A percentile compares a stretch with the other conserved stretches of the same genome.
Evolutionary conservation across 192 early-diverging fungal genomes (phyloP).

Genomic region (Lobosporangium transversale): DNA sequence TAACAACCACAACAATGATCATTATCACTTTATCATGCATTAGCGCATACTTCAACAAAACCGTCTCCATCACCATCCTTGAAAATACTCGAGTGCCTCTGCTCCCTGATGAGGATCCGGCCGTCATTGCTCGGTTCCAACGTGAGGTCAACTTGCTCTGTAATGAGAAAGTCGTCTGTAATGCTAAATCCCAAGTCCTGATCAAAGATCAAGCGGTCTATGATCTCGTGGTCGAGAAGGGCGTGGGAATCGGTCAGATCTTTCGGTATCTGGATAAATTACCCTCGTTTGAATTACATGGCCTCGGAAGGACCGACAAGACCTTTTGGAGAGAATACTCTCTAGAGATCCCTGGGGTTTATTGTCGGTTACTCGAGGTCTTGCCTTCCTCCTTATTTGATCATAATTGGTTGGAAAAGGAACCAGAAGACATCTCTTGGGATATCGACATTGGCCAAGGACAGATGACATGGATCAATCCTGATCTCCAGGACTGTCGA

Average conservation of each 20-base stretch:
- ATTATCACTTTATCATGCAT: background rate
- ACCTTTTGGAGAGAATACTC: slow-evolving; percentile 59
- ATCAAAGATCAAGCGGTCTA: slow-evolving; percentile 48
- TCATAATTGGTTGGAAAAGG: slow-evolving; percentile 38
- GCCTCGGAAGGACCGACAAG: slow-evolving; percentile 36
- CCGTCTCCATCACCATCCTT: slow-evolving; percentile 43
- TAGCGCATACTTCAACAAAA: slow-evolving; percentile 57
- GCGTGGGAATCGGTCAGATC: slow-evolving; percentile 57
- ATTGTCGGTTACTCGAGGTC: slow-evolving; percentile 52
- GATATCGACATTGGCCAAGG: slow-evolving; percentile 17
- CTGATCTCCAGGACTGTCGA: background rate
- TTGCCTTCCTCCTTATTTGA: slow-evolving; percentile 46
- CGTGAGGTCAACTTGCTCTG: slow-evolving; percentile 58
- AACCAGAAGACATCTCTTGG: slow-evolving; percentile 25
- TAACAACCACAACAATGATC: too few relatives aligned
- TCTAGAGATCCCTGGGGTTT: slow-evolving; percentile 45
- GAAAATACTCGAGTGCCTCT: slow-evolving; percentile 37
- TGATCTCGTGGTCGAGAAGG: slow-evolving; percentile 52
- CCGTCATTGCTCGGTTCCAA: slow-evolving; percentile 47
- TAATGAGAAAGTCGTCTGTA: slow-evolving; percentile 52
- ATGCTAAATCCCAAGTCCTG: slow-evolving; percentile 52
- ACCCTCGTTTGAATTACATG: slow-evolving; percentile 53
- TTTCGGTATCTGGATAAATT: slow-evolving; percentile 55
- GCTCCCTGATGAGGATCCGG: slow-evolving; percentile 11
- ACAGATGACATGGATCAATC: background rate